A percentile compares a stretch with the other conserved stretches of the same genome.
Conservation (phyloP, 179 eudicot species). For the Beta lomatogona region DNA sequence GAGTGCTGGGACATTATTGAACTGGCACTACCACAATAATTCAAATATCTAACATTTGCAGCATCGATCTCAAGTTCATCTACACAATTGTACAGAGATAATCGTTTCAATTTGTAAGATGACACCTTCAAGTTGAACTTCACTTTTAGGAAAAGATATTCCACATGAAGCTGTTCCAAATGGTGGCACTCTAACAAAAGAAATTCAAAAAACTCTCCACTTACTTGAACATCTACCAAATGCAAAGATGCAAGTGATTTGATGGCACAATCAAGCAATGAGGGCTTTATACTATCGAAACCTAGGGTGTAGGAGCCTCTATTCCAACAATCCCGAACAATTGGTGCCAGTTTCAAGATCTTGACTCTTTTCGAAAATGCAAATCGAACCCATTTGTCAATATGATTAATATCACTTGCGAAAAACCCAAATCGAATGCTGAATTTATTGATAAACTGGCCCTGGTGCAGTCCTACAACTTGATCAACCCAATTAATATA, state of each 20-base stretch:
- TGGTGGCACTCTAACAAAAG: background rate
- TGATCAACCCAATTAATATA: constrained; percentile 20
- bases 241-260: constrained; percentile 6
- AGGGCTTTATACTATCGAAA: no score
- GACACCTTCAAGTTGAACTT: constrained; percentile 20
- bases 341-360: background rate
- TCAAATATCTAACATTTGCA: constrained; percentile 9
- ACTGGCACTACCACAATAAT: background rate
- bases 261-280: background rate
- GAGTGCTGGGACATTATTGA: constrained; percentile 7
- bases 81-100: background rate
- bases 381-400: constrained; percentile 21
- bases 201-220: background rate
- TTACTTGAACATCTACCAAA: background rate
- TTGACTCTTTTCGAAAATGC: constrained; percentile 19
- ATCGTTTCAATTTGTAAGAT: constrained; percentile 16
- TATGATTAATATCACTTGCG: constrained; percentile 1
- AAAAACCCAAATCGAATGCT: background rate
- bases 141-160: background rate
- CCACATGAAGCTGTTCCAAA: constrained; percentile 12
- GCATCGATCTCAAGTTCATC: constrained; percentile 20
- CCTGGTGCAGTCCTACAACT: constrained; percentile 14
- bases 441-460: constrained; percentile 16
- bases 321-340: no score
- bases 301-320: background rate